A percentile compares a stretch with the other conserved stretches of the same genome.
phyloP scores from a whole-genome alignment of 2,329 filamentous ascomycete genomes.

The Alternaria brassicae region DNA sequence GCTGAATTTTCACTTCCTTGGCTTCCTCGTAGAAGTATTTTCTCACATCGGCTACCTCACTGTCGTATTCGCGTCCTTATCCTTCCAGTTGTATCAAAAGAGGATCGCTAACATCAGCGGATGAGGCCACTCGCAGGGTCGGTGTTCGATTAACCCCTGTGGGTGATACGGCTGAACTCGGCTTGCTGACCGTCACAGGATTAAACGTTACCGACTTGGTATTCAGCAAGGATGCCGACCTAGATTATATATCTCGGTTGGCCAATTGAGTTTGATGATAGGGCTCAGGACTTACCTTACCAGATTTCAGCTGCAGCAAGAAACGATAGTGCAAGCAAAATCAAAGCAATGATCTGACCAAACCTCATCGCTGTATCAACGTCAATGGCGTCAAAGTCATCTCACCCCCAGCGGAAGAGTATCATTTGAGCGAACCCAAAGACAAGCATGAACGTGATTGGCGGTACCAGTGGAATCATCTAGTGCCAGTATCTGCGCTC shows the following conservation, averaged over 20 bases:
- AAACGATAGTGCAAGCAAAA: slow-evolving; percentile 20
- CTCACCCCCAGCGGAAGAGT: slow-evolving; percentile 8
- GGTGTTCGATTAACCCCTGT: not conserved
- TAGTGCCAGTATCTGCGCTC: slow-evolving; percentile 16
- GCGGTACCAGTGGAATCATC: slow-evolving; percentile 15
- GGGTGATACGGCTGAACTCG: not conserved
- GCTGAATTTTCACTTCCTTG: too few species aligned
- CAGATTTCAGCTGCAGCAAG: slow-evolving; percentile 9
- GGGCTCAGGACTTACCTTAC: not conserved
- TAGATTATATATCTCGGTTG: not conserved
- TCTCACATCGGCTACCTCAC: not conserved
- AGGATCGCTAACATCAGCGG: not conserved
- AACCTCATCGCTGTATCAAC: slow-evolving; percentile 20
- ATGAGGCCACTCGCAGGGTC: not conserved
- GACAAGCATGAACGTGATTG: slow-evolving; percentile 21
- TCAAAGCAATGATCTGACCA: slow-evolving; percentile 23
- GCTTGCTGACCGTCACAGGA: not conserved
- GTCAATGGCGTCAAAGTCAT: not conserved
- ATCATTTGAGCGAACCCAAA: slow-evolving; percentile 22
- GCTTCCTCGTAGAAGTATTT: not conserved
- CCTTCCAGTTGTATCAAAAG: not conserved
- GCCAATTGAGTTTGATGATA: not conserved
- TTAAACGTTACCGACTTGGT: not conserved
- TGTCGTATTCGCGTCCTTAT: not conserved
- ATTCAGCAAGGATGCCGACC: not conserved